Conservation (phyloP, 768 basidiomycete genomes). For the Phylloporus sp. region DNA sequence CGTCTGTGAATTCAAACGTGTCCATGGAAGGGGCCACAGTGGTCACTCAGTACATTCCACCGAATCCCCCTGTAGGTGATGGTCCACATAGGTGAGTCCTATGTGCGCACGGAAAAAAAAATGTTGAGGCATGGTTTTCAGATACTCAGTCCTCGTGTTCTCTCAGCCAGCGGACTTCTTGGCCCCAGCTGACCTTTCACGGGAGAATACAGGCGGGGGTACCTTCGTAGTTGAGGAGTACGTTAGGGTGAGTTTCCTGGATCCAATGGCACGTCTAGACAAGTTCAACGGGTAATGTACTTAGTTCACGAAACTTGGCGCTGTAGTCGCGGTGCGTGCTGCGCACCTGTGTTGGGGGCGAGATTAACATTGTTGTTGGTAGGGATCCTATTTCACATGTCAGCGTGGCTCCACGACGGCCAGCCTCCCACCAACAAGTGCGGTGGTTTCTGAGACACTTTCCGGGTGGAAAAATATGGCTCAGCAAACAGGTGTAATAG, state of each 20-base stretch:
- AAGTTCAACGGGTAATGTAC: neutral
- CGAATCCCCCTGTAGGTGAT: conserved; percentile 60
- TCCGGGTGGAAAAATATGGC: conserved; percentile 18
- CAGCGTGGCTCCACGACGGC: conserved; percentile 58
- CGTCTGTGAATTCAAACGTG: conserved; percentile 32
- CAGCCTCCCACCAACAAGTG: conserved; percentile 52
- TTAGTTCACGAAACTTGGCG: conserved; percentile 52
- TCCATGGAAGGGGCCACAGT: conserved; percentile 40
- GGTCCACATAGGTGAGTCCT: conserved; percentile 68
- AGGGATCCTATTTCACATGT: conserved; percentile 72
- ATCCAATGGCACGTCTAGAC: neutral
- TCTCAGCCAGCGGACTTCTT: conserved; percentile 58
- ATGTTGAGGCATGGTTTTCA: conserved; percentile 21
- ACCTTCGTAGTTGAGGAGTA: conserved; percentile 56
- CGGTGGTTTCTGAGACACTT: conserved; percentile 62
- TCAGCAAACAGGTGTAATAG: conserved; percentile 11
- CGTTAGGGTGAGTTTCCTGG: conserved; percentile 38
- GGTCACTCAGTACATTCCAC: conserved; percentile 67
- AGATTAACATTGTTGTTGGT: conserved; percentile 5
- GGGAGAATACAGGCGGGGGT: conserved; percentile 46
- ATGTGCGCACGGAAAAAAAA: neutral
- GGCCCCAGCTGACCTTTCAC: conserved; percentile 52
- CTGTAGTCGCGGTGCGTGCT: conserved; percentile 52
- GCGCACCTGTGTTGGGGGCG: neutral
- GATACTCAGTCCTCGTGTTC: conserved; percentile 67